phyloP scores from a whole-genome alignment of 768 basidiomycete species.

The Calvatia gigantea region DNA sequence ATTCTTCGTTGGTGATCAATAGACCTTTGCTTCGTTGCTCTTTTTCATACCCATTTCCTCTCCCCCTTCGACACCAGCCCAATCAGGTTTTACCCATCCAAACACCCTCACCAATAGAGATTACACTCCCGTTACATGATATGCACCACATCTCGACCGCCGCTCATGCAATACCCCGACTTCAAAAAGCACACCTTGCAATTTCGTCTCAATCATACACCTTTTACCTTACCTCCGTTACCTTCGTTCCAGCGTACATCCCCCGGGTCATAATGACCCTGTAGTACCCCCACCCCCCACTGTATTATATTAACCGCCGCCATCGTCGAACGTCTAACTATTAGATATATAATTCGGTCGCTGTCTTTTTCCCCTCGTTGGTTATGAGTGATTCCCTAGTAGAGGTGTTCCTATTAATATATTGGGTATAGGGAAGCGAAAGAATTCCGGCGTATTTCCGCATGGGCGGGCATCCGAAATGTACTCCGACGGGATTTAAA shows the following conservation, averaged over 20 bases:
- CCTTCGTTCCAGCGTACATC: neutral
- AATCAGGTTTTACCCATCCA: neutral
- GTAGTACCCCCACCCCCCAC: neutral
- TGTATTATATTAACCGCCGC: conserved; percentile 1
- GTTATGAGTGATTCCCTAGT: neutral
- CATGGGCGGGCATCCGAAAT: neutral
- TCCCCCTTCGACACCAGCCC: neutral
- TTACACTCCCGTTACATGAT: neutral
- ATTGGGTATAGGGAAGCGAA: neutral
- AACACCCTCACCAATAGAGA: neutral
- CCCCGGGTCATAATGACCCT: neutral
- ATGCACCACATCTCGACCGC: neutral
- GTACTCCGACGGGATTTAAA: neutral
- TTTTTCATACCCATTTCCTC: neutral
- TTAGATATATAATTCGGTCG: conserved; percentile 2
- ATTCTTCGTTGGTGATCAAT: conserved; percentile 55
- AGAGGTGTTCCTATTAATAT: neutral
- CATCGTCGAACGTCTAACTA: neutral
- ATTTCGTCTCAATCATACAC: neutral
- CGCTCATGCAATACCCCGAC: conserved; percentile 5
- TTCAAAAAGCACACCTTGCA: neutral
- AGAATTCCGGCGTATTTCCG: neutral
- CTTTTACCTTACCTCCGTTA: neutral
- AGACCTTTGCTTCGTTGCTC: neutral
- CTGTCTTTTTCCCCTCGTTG: neutral